Evolutionary conservation across 306 rosid genomes (phyloP).

Genomic region (Biancaea sappan): DNA sequence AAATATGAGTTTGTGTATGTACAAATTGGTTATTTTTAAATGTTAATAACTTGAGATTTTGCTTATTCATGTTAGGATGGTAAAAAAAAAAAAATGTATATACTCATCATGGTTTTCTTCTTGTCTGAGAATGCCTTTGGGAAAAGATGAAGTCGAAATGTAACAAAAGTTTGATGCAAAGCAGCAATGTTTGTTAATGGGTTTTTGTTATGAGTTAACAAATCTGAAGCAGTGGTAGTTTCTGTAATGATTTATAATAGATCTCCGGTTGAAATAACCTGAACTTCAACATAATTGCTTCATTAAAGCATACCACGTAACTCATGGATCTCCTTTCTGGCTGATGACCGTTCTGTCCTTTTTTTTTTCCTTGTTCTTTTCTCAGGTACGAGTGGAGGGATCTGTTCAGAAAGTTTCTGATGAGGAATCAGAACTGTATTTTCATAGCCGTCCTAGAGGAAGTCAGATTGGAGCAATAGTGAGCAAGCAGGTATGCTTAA

Average conservation of each 20-base stretch:
- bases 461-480: slow-evolving; percentile 97
- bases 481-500: slow-evolving; percentile 83
- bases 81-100: neutral
- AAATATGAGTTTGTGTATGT: neutral
- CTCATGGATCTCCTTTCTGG: slow-evolving; percentile 20
- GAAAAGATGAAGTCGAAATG: neutral
- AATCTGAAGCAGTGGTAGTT: slow-evolving; percentile 16
- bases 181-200: neutral
- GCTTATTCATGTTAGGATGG: slow-evolving; percentile 7
- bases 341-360: slow-evolving; percentile 8
- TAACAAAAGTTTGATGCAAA: slow-evolving; percentile 21
- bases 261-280: slow-evolving; percentile 10
- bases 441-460: slow-evolving; percentile 96
- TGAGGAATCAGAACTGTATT: slow-evolving; percentile 86
- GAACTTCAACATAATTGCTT: slow-evolving; percentile 19
- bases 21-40: slow-evolving; percentile 11
- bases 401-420: slow-evolving; percentile 82
- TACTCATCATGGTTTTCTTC: neutral
- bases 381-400: slow-evolving; percentile 90
- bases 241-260: slow-evolving; percentile 15
- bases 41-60: neutral
- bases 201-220: slow-evolving; percentile 2
- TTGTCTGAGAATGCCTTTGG: neutral
- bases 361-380: slow-evolving; percentile 3
- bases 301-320: slow-evolving; percentile 15